Evolutionary conservation across 352 stramenopile species (phyloP).

Genomic region (Thalassiosira allenii): DNA sequence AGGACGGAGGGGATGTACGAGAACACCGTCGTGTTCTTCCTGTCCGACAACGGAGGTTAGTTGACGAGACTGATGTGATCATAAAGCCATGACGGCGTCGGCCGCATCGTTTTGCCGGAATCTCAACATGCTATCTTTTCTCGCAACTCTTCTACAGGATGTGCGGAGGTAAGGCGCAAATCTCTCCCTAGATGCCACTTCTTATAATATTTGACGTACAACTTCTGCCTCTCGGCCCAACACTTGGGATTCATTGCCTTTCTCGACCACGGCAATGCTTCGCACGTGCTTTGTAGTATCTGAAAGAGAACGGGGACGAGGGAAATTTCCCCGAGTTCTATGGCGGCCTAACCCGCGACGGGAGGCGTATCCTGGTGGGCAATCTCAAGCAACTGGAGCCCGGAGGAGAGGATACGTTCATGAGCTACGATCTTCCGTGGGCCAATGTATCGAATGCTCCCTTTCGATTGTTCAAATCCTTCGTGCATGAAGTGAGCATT

Average conservation of each 20-base stretch:
- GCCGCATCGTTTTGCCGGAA: too few relatives aligned
- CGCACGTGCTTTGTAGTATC: too few relatives aligned
- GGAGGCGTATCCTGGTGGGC: constrained; percentile 44
- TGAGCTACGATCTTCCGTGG: constrained; percentile 66
- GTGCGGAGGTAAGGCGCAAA: too few relatives aligned
- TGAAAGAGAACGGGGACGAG: constrained; percentile 62
- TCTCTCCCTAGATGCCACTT: too few relatives aligned
- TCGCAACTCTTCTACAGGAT: too few relatives aligned
- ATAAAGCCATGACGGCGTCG: too few relatives aligned
- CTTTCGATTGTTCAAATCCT: constrained; percentile 64
- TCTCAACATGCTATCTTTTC: too few relatives aligned
- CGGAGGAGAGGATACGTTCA: constrained; percentile 54
- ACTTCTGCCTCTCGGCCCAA: too few relatives aligned
- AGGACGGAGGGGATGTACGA: constrained; percentile 37
- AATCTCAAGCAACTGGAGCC: constrained; percentile 40
- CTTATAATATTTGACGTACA: too few relatives aligned
- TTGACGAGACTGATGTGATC: too few relatives aligned
- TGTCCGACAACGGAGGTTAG: constrained; percentile 61
- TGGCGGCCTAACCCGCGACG: constrained; percentile 47
- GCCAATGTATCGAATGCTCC: constrained; percentile 64
- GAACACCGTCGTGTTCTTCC: constrained; percentile 62
- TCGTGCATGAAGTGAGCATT: constrained; percentile 48
- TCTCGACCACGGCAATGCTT: too few relatives aligned
- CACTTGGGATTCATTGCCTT: too few relatives aligned
- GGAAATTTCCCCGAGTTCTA: constrained; percentile 61